A percentile compares a stretch with the other conserved stretches of the same genome.
These are phyloP conservation scores for Aspergillus campestris DNA, from an alignment of 495 filamentous ascomycete genomes.

Conservation along the genomic window DNA sequence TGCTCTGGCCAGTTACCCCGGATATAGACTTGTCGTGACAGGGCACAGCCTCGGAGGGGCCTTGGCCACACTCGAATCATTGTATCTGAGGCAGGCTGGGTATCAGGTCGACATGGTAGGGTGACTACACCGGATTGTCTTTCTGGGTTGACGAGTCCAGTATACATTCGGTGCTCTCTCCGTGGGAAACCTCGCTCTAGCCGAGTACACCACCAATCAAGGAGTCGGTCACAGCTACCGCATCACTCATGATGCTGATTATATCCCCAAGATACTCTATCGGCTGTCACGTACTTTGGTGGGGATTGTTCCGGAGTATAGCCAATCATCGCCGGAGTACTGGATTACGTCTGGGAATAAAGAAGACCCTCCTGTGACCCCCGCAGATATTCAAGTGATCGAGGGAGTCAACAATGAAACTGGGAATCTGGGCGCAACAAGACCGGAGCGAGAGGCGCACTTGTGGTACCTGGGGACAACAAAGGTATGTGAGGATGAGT, in stretches of 20 bases:
- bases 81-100: constrained; percentile 37
- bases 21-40: constrained; percentile 40
- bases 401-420: constrained; percentile 12
- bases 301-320: constrained; percentile 27
- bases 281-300: constrained; percentile 11
- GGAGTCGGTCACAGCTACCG: constrained; percentile 37
- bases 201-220: constrained; percentile 36
- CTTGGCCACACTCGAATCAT: constrained; percentile 46
- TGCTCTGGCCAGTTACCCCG: constrained; percentile 21
- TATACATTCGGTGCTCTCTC: constrained; percentile 58
- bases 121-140: neutral
- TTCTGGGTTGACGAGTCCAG: constrained; percentile 9
- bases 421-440: constrained; percentile 24
- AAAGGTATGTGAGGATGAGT: neutral
- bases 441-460: neutral
- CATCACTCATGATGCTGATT: constrained; percentile 52
- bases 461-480: constrained; percentile 3
- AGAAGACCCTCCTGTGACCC: constrained; percentile 11
- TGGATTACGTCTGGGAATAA: constrained; percentile 29
- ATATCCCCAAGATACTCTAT: constrained; percentile 48
- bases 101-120: constrained; percentile 9
- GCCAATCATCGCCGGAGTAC: constrained; percentile 54
- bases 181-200: constrained; percentile 44
- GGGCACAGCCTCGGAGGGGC: constrained; percentile 60
- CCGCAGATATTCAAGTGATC: constrained; percentile 19